Percentiles rank a stretch among this genome's conserved stretches.
phyloP scores from a whole-genome alignment of 2,329 filamentous ascomycete species.

The Clonostachys chloroleuca region DNA sequence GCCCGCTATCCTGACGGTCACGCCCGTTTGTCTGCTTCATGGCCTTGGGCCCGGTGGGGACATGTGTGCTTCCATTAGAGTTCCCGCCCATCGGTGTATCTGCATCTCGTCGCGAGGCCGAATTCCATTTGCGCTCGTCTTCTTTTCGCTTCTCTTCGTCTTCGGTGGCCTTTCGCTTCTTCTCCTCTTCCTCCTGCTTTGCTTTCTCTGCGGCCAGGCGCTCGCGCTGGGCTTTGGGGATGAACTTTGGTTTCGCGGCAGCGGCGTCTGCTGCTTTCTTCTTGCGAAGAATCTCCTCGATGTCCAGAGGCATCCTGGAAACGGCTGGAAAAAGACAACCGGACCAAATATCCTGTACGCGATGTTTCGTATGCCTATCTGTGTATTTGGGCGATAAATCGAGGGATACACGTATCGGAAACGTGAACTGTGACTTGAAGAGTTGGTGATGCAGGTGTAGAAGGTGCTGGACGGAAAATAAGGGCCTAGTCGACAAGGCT shows the following conservation, averaged over 20 bases:
- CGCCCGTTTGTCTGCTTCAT: slow-evolving; percentile 46
- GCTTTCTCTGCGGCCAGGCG: slow-evolving; percentile 74
- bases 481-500: no score
- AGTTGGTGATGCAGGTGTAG: no score
- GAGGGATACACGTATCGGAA: no score
- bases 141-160: slow-evolving; percentile 70
- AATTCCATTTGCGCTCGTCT: slow-evolving; percentile 42
- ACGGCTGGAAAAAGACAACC: no score
- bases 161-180: slow-evolving; percentile 39
- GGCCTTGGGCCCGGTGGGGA: slow-evolving; percentile 71
- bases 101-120: slow-evolving; percentile 4
- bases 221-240: slow-evolving; percentile 80
- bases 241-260: slow-evolving; percentile 81
- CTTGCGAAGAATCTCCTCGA: slow-evolving; percentile 80
- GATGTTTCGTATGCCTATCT: no score
- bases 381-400: no score
- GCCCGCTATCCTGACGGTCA: slow-evolving; percentile 5
- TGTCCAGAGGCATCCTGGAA: slow-evolving; percentile 52
- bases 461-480: no score
- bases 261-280: slow-evolving; percentile 84
- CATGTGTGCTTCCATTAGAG: slow-evolving; percentile 14
- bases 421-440: no score
- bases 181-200: slow-evolving; percentile 62
- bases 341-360: no score
- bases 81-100: background rate